phyloP scores from a whole-genome alignment of 2,329 filamentous ascomycete species.

The Cercospora berteroae region DNA sequence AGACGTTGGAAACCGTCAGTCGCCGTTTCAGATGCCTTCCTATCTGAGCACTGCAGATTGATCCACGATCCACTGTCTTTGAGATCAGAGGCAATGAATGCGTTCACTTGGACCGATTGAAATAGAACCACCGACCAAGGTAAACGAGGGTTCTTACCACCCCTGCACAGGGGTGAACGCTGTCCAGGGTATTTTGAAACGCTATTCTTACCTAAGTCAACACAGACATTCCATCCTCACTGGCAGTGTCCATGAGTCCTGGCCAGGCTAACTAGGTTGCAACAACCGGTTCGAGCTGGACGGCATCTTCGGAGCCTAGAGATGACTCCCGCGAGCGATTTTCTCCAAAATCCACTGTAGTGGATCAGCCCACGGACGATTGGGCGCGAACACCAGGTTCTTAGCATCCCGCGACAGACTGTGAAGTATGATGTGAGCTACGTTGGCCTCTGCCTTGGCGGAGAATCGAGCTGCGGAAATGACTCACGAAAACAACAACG shows the following conservation, averaged over 20 bases:
- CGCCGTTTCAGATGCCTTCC: background rate
- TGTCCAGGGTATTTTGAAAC: conserved; percentile 12
- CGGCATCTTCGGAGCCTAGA: conserved; percentile 9
- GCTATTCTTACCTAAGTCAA: conserved; percentile 19
- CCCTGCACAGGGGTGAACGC: conserved; percentile 13
- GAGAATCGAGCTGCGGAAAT: background rate
- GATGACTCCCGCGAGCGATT: conserved; percentile 12
- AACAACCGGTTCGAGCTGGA: conserved; percentile 12
- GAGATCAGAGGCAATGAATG: background rate
- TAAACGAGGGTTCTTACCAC: conserved; percentile 1
- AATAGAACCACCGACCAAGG: conserved; percentile 4
- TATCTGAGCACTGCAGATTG: background rate
- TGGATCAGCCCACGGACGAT: conserved; percentile 4
- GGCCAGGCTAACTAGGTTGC: conserved; percentile 1
- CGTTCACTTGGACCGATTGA: background rate
- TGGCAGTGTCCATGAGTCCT: background rate
- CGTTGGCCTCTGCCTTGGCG: background rate
- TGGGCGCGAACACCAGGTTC: conserved; percentile 5
- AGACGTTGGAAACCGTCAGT: background rate
- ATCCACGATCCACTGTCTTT: background rate
- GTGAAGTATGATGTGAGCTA: background rate
- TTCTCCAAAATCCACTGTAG: conserved; percentile 1
- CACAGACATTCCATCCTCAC: background rate
- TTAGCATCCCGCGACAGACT: background rate
- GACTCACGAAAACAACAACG: background rate